Evolutionary conservation across 768 basidiomycete species (phyloP).

Genomic region (Lentinula raphanica): DNA sequence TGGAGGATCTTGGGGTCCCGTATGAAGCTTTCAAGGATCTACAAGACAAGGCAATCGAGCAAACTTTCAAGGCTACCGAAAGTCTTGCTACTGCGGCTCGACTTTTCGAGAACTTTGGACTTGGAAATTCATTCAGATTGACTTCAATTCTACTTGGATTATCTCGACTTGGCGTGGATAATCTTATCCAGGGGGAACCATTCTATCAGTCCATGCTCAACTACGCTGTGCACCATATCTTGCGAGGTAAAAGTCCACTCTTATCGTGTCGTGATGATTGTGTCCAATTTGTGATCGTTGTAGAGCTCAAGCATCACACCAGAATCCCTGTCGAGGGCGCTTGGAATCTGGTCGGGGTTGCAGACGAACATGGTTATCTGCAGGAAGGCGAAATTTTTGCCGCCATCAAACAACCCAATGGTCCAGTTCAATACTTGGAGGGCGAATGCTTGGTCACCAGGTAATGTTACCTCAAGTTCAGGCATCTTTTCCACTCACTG

Average conservation of each 20-base stretch:
- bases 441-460: not conserved
- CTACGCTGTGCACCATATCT: conserved; percentile 55
- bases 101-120: conserved; percentile 51
- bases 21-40: conserved; percentile 47
- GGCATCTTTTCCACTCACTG: conserved; percentile 46
- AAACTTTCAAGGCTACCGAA: conserved; percentile 36
- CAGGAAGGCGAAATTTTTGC: conserved; percentile 56
- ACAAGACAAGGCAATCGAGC: conserved; percentile 46
- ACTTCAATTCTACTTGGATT: conserved; percentile 47
- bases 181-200: conserved; percentile 18
- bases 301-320: conserved; percentile 8
- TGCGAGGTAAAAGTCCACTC: conserved; percentile 22
- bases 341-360: conserved; percentile 69
- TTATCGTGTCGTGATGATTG: not conserved
- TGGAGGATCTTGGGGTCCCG: conserved; percentile 54
- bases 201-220: conserved; percentile 51
- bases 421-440: conserved; percentile 9
- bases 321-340: conserved; percentile 59
- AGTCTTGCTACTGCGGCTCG: conserved; percentile 41
- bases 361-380: conserved; percentile 52
- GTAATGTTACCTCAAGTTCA: not conserved
- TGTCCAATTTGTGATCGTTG: not conserved
- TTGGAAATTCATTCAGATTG: conserved; percentile 53
- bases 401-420: conserved; percentile 41
- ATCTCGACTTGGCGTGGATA: conserved; percentile 33